phyloP scores from a whole-genome alignment of 2,329 filamentous ascomycete species.

The Dactylellina sp. region DNA sequence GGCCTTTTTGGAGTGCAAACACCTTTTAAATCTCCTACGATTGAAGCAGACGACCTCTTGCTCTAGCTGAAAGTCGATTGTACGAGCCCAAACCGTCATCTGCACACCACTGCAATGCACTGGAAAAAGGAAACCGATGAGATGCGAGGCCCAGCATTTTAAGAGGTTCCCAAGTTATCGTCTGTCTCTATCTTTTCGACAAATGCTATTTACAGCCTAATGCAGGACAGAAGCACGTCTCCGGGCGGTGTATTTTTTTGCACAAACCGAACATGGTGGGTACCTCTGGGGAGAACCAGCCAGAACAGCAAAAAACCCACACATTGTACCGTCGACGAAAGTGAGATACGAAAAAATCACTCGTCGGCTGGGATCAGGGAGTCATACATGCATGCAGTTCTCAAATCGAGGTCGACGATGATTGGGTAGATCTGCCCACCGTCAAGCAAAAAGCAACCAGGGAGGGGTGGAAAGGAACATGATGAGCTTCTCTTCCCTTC shows the following conservation, averaged over 20 bases:
- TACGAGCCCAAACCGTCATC: conserved; percentile 40
- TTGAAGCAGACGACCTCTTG: conserved; percentile 31
- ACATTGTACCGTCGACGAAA: conserved; percentile 50
- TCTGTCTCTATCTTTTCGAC: conserved; percentile 27
- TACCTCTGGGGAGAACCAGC: conserved; percentile 37
- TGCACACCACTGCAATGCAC: conserved; percentile 56
- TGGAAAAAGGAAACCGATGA: conserved; percentile 56
- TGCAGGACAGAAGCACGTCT: conserved; percentile 54
- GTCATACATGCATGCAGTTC: conserved; percentile 57
- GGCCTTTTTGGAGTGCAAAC: conserved; percentile 9
- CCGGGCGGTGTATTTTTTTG: conserved; percentile 49
- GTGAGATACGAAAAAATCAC: conserved; percentile 57
- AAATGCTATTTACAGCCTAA: conserved; percentile 52
- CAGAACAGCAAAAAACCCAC: conserved; percentile 34
- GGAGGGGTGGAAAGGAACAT: conserved; percentile 47
- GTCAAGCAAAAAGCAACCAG: conserved; percentile 44
- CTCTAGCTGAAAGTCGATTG: conserved; percentile 42
- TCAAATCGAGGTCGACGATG: conserved; percentile 51
- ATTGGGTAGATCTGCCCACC: conserved; percentile 51
- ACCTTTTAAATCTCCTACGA: conserved; percentile 34
- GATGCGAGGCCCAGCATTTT: conserved; percentile 53
- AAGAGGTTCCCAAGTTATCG: conserved; percentile 50
- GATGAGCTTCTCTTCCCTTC: conserved; percentile 58
- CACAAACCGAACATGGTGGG: conserved; percentile 42
- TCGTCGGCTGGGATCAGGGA: conserved; percentile 57